Percentiles rank a stretch among this genome's conserved stretches.
phyloP scores from a whole-genome alignment of 2,329 filamentous ascomycete species.

The Fulvia fulva region DNA sequence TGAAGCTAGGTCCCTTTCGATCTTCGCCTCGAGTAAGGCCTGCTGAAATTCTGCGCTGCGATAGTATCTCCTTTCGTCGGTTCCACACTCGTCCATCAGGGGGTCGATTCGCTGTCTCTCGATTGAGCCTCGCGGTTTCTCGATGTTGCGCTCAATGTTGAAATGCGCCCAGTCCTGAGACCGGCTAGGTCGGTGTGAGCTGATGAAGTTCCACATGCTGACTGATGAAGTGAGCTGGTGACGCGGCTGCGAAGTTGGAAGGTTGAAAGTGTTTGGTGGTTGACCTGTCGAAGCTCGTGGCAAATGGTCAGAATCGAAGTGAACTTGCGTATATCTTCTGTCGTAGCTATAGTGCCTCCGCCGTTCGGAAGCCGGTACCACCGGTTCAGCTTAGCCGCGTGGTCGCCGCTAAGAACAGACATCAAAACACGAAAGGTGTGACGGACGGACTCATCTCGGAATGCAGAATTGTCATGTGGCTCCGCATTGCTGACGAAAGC shows the following conservation, averaged over 20 bases:
- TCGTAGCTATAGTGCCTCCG: background rate
- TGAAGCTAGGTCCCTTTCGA: slow-evolving; percentile 8
- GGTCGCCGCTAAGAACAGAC: background rate
- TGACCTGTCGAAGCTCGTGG: background rate
- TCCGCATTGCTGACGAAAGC: background rate
- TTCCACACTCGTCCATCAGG: slow-evolving; percentile 9
- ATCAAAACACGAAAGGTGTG: background rate
- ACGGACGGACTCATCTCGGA: background rate
- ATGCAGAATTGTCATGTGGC: background rate
- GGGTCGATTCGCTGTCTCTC: slow-evolving; percentile 10
- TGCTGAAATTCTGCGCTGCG: slow-evolving; percentile 19
- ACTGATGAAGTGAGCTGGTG: background rate
- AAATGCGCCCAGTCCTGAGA: background rate
- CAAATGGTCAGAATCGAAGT: background rate
- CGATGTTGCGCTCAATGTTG: background rate
- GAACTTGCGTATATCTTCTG: background rate
- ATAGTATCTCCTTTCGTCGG: slow-evolving; percentile 17
- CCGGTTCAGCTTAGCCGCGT: background rate
- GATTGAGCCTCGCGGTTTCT: slow-evolving; percentile 8
- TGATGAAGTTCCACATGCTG: background rate
- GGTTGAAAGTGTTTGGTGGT: background rate
- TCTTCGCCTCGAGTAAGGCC: slow-evolving; percentile 16
- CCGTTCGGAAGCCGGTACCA: background rate
- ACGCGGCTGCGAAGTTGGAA: background rate
- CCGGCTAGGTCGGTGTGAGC: background rate